Evolutionary conservation across 768 basidiomycete species (phyloP).

Genomic region (Pleurotus salmoneostramineus): DNA sequence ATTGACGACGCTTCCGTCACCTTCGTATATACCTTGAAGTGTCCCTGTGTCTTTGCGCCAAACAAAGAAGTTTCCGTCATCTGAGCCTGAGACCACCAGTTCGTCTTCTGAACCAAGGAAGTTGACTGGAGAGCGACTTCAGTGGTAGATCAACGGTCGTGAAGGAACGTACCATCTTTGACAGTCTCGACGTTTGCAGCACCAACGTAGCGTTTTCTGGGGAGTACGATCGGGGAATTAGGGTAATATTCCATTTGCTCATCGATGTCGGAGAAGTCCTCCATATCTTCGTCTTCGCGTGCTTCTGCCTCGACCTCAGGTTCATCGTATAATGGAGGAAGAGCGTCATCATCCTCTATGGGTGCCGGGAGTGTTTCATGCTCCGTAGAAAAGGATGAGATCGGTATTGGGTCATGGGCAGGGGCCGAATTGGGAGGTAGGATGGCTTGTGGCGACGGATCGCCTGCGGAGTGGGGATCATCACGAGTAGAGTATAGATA

Average conservation of each 20-base stretch:
- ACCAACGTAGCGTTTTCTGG: slow-evolving; percentile 61
- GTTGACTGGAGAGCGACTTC: slow-evolving; percentile 50
- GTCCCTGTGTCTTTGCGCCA: slow-evolving; percentile 70
- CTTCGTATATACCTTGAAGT: slow-evolving; percentile 78
- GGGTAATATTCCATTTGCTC: slow-evolving; percentile 20
- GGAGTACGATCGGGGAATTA: slow-evolving; percentile 53
- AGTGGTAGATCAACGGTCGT: not conserved
- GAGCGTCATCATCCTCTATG: slow-evolving; percentile 11
- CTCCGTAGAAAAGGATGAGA: slow-evolving; percentile 3
- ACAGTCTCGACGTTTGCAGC: slow-evolving; percentile 79
- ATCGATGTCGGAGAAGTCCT: slow-evolving; percentile 19
- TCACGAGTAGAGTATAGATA: slow-evolving; percentile 75
- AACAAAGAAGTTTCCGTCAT: slow-evolving; percentile 85
- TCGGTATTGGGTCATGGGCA: slow-evolving; percentile 8
- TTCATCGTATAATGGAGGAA: slow-evolving; percentile 14
- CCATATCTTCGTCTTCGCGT: slow-evolving; percentile 27
- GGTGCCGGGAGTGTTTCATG: slow-evolving; percentile 17
- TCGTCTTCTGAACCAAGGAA: slow-evolving; percentile 79
- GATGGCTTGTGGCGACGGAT: slow-evolving; percentile 15
- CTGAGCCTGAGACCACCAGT: slow-evolving; percentile 78
- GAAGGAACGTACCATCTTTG: slow-evolving; percentile 67
- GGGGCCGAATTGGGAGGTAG: slow-evolving; percentile 23
- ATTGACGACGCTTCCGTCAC: slow-evolving; percentile 79
- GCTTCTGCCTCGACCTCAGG: slow-evolving; percentile 25
- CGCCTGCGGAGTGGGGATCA: slow-evolving; percentile 32